Conservation (phyloP, 2,329 filamentous ascomycete species). For the Monascus ruber region DNA sequence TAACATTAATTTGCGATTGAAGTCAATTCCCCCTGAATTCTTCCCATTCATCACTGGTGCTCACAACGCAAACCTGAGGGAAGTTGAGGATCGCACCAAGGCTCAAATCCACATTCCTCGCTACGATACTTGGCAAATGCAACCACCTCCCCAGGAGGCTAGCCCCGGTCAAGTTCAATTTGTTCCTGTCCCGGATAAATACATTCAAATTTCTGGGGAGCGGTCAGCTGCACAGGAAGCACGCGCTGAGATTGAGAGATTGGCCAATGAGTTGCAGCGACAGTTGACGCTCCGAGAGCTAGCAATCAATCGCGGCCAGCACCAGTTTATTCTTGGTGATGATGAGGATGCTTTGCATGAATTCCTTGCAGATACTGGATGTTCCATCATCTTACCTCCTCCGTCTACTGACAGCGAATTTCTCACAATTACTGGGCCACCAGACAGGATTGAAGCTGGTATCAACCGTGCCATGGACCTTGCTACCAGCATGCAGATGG, state of each 20-base stretch:
- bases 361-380: conserved; percentile 84
- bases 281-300: conserved; percentile 68
- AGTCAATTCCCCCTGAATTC: conserved; percentile 77
- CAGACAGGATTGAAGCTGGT: conserved; percentile 60
- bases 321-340: conserved; percentile 90
- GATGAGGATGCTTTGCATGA: conserved; percentile 68
- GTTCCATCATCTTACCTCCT: conserved; percentile 70
- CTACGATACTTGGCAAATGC: conserved; percentile 60
- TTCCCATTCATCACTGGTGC: conserved; percentile 89
- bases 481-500: conserved; percentile 75
- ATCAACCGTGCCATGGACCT: conserved; percentile 79
- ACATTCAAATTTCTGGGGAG: conserved; percentile 80
- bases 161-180: conserved; percentile 59
- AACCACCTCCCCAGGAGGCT: conserved; percentile 54
- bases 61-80: conserved; percentile 55
- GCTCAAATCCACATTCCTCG: conserved; percentile 74
- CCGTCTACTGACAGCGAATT: conserved; percentile 67
- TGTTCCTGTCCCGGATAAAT: conserved; percentile 57
- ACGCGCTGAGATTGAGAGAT: conserved; percentile 67
- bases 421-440: conserved; percentile 73
- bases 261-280: conserved; percentile 62
- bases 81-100: conserved; percentile 61
- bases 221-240: conserved; percentile 69
- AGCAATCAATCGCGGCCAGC: conserved; percentile 71
- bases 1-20: conserved; percentile 69